A percentile compares a stretch with the other conserved stretches of the same genome.
Evolutionary conservation across 371 early-diverging fungal genomes (phyloP).

Genomic region (Apophysomyces ossiformis): DNA sequence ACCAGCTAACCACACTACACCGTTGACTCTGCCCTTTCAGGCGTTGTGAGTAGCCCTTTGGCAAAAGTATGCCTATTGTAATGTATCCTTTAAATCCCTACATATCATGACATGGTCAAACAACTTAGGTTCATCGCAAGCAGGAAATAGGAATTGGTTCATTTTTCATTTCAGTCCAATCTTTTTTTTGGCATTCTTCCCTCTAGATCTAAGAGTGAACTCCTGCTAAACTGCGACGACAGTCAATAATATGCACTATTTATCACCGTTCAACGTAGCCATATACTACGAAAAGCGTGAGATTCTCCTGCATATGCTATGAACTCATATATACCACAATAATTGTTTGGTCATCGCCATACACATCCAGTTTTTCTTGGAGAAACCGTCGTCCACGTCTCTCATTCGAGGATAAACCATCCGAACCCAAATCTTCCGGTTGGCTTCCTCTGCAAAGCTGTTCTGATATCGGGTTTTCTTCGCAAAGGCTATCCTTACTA

Average conservation of each 20-base stretch:
- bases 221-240: not conserved
- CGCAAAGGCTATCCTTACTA: conserved; percentile 8
- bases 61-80: too few relatives aligned
- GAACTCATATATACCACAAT: conserved; percentile 30
- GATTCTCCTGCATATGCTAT: not conserved
- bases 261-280: conserved; percentile 15
- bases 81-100: too few relatives aligned
- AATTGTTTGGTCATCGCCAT: conserved; percentile 55
- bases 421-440: conserved; percentile 23
- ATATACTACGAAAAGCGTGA: conserved; percentile 1
- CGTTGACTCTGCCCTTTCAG: too few relatives aligned
- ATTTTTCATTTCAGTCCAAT: too few relatives aligned
- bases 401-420: conserved; percentile 38
- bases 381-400: conserved; percentile 40
- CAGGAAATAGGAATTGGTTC: too few relatives aligned
- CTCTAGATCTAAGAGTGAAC: not conserved
- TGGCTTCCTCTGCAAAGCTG: not conserved
- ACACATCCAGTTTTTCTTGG: conserved; percentile 36
- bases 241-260: not conserved
- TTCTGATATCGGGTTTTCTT: conserved; percentile 1
- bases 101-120: too few relatives aligned
- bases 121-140: too few relatives aligned
- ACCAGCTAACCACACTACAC: too few relatives aligned
- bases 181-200: too few relatives aligned
- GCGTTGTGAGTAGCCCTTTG: too few relatives aligned